Base-by-base conservation (phyloP, 2,329 filamentous ascomycete genomes). In the Cyanodermella asteris region DNA sequence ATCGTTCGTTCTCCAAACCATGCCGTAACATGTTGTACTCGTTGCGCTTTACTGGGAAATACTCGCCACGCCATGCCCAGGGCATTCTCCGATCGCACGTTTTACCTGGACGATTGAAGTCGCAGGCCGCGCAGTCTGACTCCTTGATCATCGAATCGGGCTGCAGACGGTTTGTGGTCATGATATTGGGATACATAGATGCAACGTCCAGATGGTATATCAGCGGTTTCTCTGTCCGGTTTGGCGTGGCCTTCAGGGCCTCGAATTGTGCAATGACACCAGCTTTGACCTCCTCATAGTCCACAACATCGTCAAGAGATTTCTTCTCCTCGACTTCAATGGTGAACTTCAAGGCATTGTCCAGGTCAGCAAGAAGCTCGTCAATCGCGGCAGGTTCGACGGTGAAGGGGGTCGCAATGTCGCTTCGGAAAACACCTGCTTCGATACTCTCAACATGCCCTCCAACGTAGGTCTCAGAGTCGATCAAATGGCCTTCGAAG, bases 111-210 rank as follows among this genome's bases (percentile, higher is more conserved):
- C 87, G 62, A 38, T 97, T 97, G 58, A 97, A 97, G 46, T 97
- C 90, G 48, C 90, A 97, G 7, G 87, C 82, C 3, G 87, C 87
- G 41, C 90, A 97, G 39, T 91, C 80, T 1, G 82, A 78, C 45
- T 97, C 90, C 23, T 84, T 60, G 27, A 97, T 90, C 81, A 97
- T 91, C n/a, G 87, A 94, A 47, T 97, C 87, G 0, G 87, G 87
- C 38, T 97, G 87, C 23, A 97, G 51, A 46, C 87, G 75, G 47
- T 97, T 97, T 2, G 87, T 97, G 2, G 90, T 97, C 90, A 97
- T 97, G 46, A 97, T 97, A 49, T 97, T 97, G 7, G 87, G 87
- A 45, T 97, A 97, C 87, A 97, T 97, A 31, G 87, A 93, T 11
- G 87, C 87, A 30, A 97, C 90, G 43, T 97, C 87, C 52, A 97